Conservation (phyloP, 2,329 filamentous ascomycete genomes). For the Tolypocladium ovalisporum region DNA sequence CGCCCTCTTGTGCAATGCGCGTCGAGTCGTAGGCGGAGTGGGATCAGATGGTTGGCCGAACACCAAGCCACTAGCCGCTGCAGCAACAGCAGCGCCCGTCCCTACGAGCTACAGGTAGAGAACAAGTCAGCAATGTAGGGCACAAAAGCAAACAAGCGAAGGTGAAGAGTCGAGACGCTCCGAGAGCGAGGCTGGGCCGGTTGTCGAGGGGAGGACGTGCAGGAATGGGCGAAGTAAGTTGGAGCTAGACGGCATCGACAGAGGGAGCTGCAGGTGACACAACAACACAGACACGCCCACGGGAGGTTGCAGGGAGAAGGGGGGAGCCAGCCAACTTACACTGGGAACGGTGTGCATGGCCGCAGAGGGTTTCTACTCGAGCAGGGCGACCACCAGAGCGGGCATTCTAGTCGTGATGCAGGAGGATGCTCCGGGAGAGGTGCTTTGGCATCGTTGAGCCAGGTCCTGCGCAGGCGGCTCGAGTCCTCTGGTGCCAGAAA, state of each 20-base stretch:
- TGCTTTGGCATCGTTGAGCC: constrained; percentile 7
- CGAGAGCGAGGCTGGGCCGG: neutral
- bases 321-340: constrained; percentile 23
- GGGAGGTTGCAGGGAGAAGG: neutral
- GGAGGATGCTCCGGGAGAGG: constrained; percentile 5
- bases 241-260: constrained; percentile 1
- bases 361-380: constrained; percentile 27
- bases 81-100: constrained; percentile 50
- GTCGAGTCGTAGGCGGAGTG: constrained; percentile 10
- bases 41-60: constrained; percentile 37
- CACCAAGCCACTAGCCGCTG: constrained; percentile 46
- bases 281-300: constrained; percentile 1
- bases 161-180: neutral
- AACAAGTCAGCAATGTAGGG: neutral
- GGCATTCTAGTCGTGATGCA: constrained; percentile 22
- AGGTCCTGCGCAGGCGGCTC: neutral
- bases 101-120: constrained; percentile 40
- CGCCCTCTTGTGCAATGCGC: constrained; percentile 16
- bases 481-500: neutral
- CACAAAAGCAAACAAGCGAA: neutral
- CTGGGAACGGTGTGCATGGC: constrained; percentile 45
- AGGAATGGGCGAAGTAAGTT: constrained; percentile 14
- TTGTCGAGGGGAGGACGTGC: neutral
- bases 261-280: neutral
- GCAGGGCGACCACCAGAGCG: constrained; percentile 22